phyloP scores from a whole-genome alignment of 495 filamentous ascomycete species.

The Podospora bellae-mahoneyi region DNA sequence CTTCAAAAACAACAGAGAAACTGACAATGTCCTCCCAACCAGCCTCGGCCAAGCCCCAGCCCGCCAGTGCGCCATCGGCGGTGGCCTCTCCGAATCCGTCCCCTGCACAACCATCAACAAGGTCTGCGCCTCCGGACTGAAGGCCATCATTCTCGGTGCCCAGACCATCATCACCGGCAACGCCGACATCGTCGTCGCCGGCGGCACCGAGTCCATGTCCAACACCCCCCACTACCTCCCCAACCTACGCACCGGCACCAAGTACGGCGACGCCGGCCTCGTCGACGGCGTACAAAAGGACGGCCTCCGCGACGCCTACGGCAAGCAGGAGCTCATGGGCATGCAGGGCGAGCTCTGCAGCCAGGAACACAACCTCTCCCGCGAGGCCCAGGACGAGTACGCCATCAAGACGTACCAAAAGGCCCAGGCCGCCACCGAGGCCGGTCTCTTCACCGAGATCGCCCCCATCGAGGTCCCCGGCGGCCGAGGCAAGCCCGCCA shows the following conservation, averaged over 20 bases:
- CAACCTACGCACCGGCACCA: conserved; percentile 73
- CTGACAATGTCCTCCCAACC: conserved; percentile 16
- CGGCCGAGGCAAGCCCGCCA: conserved; percentile 82
- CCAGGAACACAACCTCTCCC: conserved; percentile 70
- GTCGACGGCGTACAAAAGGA: conserved; percentile 91
- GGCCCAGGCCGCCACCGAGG: conserved; percentile 78
- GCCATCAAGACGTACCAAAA: conserved; percentile 89
- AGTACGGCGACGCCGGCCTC: conserved; percentile 82
- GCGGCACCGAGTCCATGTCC: conserved; percentile 95
- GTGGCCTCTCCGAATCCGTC: conserved; percentile 72
- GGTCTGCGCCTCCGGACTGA: conserved; percentile 91
- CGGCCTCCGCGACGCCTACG: conserved; percentile 87
- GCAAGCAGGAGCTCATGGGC: conserved; percentile 90
- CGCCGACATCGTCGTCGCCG: conserved; percentile 84
- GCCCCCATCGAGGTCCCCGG: conserved; percentile 83
- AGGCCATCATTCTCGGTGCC: conserved; percentile 90
- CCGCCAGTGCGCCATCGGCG: conserved; percentile 84
- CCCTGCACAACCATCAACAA: conserved; percentile 96
- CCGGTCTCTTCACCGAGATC: conserved; percentile 83
- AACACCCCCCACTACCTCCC: conserved; percentile 97
- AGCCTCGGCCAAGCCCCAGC: conserved; percentile 97
- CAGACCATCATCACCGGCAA: conserved; percentile 96
- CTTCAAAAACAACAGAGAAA: conserved; percentile 2
- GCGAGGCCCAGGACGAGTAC: conserved; percentile 87
- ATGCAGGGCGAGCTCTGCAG: conserved; percentile 89